Conservation (phyloP, 306 rosid genomes). For the Corylus heterophylla region DNA sequence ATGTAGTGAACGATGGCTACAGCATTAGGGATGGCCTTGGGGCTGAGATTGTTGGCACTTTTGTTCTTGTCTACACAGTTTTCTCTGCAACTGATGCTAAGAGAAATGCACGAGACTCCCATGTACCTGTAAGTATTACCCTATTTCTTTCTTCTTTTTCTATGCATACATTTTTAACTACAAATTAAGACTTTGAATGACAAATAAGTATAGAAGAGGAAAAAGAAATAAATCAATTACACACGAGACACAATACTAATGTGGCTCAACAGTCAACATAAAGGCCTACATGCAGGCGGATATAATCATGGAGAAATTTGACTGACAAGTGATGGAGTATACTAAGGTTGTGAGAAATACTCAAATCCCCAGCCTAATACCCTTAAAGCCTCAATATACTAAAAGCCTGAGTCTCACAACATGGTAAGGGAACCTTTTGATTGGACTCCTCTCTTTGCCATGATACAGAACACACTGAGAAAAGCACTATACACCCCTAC, state of each 20-base stretch:
- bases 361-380: not conserved
- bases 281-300: not conserved
- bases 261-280: not conserved
- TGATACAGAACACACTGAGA: not conserved
- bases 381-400: not conserved
- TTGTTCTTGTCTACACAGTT: slow-evolving; percentile 46
- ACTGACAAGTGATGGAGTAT: not conserved
- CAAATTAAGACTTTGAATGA: not conserved
- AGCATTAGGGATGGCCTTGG: slow-evolving; percentile 45
- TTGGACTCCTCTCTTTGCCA: not conserved
- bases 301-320: too few relatives aligned
- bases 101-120: slow-evolving; percentile 51
- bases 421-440: not conserved
- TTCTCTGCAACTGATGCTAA: slow-evolving; percentile 56
- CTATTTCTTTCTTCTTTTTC: not conserved
- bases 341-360: not conserved
- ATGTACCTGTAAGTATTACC: slow-evolving; percentile 43
- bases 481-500: not conserved
- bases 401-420: not conserved
- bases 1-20: slow-evolving; percentile 36
- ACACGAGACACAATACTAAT: not conserved
- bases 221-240: not conserved
- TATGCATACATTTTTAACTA: not conserved
- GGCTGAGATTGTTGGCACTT: slow-evolving; percentile 51
- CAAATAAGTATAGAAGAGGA: not conserved